Conservation (phyloP, 2,329 filamentous ascomycete genomes). For the Colletotrichum tamarilloi region DNA sequence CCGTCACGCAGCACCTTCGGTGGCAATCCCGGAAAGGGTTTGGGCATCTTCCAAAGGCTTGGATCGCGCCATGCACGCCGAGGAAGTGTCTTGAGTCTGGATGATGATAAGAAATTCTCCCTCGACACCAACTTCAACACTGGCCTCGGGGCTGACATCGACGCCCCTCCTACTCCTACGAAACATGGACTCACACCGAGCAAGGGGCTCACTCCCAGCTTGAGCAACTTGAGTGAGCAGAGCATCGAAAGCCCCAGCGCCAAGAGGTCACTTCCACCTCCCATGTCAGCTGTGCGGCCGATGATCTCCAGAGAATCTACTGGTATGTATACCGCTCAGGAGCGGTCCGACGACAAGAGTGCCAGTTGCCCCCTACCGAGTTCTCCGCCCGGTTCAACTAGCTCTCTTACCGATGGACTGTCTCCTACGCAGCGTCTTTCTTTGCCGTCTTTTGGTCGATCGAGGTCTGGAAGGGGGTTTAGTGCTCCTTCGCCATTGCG, state of each 20-base stretch:
- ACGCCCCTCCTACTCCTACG: slow-evolving; percentile 93
- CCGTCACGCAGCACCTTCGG: slow-evolving; percentile 60
- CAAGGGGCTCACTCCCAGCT: slow-evolving; percentile 53
- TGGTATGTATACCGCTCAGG: slow-evolving; percentile 55
- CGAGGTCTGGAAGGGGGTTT: slow-evolving; percentile 44
- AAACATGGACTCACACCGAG: slow-evolving; percentile 70
- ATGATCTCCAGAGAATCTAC: slow-evolving; percentile 50
- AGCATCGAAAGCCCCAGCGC: slow-evolving; percentile 60
- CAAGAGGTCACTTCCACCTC: slow-evolving; percentile 54
- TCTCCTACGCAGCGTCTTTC: slow-evolving; percentile 47
- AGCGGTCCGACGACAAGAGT: slow-evolving; percentile 11
- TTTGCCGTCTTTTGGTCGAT: slow-evolving; percentile 51
- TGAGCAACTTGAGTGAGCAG: slow-evolving; percentile 50
- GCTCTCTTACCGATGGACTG: slow-evolving; percentile 46
- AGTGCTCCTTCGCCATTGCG: slow-evolving; percentile 48
- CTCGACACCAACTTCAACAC: slow-evolving; percentile 53
- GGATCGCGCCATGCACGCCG: slow-evolving; percentile 58
- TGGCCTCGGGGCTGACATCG: slow-evolving; percentile 59
- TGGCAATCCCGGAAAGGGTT: slow-evolving; percentile 66
- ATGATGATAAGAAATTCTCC: slow-evolving; percentile 76
- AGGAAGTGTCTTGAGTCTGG: slow-evolving; percentile 82
- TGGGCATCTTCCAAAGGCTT: slow-evolving; percentile 74
- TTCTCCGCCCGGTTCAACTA: slow-evolving; percentile 41
- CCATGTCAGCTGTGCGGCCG: slow-evolving; percentile 54
- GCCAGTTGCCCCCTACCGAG: not conserved